Evolutionary conservation across 192 early-diverging fungal species (phyloP).

Genomic region (Glomus cerebriforme): DNA sequence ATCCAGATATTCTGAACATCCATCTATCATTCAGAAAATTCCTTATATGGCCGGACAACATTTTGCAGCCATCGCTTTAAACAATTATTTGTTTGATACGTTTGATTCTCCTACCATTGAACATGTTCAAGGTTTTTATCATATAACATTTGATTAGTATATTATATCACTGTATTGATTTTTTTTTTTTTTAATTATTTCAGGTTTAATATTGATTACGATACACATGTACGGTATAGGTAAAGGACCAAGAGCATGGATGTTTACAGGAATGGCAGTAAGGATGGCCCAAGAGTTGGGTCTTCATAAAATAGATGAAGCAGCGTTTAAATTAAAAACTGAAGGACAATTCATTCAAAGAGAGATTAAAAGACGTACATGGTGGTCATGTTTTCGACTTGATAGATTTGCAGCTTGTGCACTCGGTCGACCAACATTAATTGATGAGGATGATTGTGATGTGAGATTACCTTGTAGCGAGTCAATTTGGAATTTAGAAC

Average conservation of each 20-base stretch:
- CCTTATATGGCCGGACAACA: constrained; percentile 54
- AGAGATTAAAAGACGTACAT: constrained; percentile 53
- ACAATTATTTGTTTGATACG: constrained; percentile 38
- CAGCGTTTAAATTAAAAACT: not conserved
- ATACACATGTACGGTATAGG: constrained; percentile 55
- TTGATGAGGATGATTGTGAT: constrained; percentile 53
- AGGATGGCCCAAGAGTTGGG: constrained; percentile 57
- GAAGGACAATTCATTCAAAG: constrained; percentile 47
- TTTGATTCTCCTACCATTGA: constrained; percentile 52
- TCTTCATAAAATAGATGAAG: constrained; percentile 45
- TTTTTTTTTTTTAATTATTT: not conserved
- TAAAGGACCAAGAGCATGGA: constrained; percentile 59
- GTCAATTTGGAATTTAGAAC: constrained; percentile 45
- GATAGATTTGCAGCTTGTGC: constrained; percentile 49
- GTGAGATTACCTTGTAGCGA: constrained; percentile 53
- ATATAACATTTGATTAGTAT: not conserved
- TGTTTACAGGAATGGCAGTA: constrained; percentile 56
- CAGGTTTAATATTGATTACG: constrained; percentile 46
- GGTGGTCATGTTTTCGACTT: constrained; percentile 54
- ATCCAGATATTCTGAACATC: constrained; percentile 48
- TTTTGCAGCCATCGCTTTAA: constrained; percentile 49
- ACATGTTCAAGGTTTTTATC: constrained; percentile 44
- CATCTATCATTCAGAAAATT: constrained; percentile 48
- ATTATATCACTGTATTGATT: too few species aligned
- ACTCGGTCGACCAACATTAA: constrained; percentile 50